Evolutionary conservation across 306 rosid genomes (phyloP), one percentile per base, ranked within the genome.

Genomic region (Hylodesmum podocarpum): DNA sequence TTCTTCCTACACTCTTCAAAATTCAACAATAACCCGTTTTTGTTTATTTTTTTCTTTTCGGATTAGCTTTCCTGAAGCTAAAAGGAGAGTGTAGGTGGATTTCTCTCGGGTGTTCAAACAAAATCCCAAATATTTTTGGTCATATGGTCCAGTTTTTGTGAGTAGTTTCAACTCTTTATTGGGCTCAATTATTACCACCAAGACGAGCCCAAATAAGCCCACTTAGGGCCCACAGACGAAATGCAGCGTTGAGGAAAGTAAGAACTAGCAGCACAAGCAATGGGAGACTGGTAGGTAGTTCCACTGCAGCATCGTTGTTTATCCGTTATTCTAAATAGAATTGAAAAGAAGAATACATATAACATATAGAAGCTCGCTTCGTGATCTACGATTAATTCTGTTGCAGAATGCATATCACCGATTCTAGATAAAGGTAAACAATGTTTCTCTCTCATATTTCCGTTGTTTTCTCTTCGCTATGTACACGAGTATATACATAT

Each of bases 261-360:
- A 27, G 53, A 54, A 72, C 49, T 28, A 40, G 49, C 71, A 43
- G 49, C 28, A 41, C 70, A 78, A 67, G 63, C 61, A 54, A 57
- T 6, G 49, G 44, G 80, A 80, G 80, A 80, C 80, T 80, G 80
- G 78, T 80, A 66, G 80, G 80, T 73, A 66, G 66, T 46, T 25
- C 31, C 37, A 24, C 57, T 57, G 21, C 47, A 29, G 33, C 18
- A 71, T 61, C n/a, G 18, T 47, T 18, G 15, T 36, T 70, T 63
- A 8, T 22, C 10, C 70, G 5, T 4, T 12, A 8, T 18, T 18
- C 18, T 18, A 46, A 53, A 51, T 67, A 2, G 6, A 55, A 67
- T 41, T 16, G 31, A 68, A 28, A 21, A 11, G 51, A 31, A 43
- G n/a, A 18, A 46, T 13, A 25, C 14, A 18, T 14, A 58, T 58